These are phyloP conservation scores for Penicillium rolfsii DNA, from an alignment of 2,329 filamentous ascomycete genomes.

Conservation along the genomic window DNA sequence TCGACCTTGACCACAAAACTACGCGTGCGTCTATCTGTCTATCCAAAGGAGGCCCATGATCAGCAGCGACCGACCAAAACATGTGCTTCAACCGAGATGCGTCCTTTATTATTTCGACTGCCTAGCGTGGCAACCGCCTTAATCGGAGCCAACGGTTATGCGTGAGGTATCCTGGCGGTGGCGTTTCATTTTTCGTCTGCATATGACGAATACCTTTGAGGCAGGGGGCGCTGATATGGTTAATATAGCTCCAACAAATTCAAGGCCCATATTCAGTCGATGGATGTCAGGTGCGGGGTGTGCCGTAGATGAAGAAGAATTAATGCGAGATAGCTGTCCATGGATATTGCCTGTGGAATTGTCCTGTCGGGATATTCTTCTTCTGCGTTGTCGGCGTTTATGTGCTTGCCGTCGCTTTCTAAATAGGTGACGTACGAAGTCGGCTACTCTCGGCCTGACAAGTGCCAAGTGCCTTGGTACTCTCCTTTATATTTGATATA, in stretches of 20 bases:
- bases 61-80: not conserved
- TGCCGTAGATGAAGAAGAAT: not conserved
- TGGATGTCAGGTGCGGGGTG: not conserved
- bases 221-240: not conserved
- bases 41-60: not conserved
- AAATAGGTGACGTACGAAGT: not conserved
- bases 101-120: not conserved
- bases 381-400: not conserved
- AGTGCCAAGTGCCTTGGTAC: not conserved
- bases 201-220: not conserved
- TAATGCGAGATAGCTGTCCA: not conserved
- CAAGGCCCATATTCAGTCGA: not conserved
- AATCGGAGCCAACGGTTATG: not conserved
- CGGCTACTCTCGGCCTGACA: not conserved
- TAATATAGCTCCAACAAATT: not conserved
- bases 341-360: not conserved
- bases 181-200: not conserved
- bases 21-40: not conserved
- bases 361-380: not conserved
- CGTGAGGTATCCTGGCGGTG: not conserved
- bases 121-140: constrained; percentile 1
- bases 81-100: not conserved
- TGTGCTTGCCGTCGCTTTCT: not conserved
- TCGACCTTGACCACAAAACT: not conserved
- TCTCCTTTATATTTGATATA: no score